These are phyloP conservation scores for Metroxylon sagu DNA, from an alignment of 176 grass and related monocot species.

Conservation along the genomic window DNA sequence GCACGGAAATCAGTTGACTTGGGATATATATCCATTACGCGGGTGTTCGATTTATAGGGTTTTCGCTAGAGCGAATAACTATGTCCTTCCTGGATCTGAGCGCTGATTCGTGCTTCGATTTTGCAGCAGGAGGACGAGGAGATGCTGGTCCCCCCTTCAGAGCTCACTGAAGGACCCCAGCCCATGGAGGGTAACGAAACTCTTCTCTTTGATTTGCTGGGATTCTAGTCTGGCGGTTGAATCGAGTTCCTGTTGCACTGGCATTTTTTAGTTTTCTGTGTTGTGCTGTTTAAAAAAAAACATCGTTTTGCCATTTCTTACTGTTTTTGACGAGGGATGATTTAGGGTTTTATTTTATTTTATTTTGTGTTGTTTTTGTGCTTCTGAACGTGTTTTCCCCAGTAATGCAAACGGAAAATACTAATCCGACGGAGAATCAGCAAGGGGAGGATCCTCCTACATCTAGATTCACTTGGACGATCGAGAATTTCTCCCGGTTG, in stretches of 20 bases:
- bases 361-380: neutral
- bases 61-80: neutral
- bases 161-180: slow-evolving; percentile 35
- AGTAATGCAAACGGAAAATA: slow-evolving; percentile 25
- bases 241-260: neutral
- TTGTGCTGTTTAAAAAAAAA: neutral
- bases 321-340: neutral
- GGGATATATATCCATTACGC: neutral
- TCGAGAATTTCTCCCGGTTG: slow-evolving; percentile 33
- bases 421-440: slow-evolving; percentile 26
- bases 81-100: slow-evolving; percentile 19
- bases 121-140: slow-evolving; percentile 41
- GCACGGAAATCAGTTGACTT: slow-evolving; percentile 1
- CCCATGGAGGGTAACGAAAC: slow-evolving; percentile 48
- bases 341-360: slow-evolving; percentile 1
- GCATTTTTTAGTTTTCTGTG: neutral
- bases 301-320: neutral
- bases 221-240: neutral
- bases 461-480: slow-evolving; percentile 51
- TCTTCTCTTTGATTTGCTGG: too few relatives aligned
- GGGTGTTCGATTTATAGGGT: neutral
- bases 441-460: slow-evolving; percentile 37
- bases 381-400: slow-evolving; percentile 7
- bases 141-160: slow-evolving; percentile 45
- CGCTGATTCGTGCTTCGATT: neutral